Evolutionary conservation across 768 basidiomycete genomes (phyloP).

Genomic region (Gautieria morchelliformis): DNA sequence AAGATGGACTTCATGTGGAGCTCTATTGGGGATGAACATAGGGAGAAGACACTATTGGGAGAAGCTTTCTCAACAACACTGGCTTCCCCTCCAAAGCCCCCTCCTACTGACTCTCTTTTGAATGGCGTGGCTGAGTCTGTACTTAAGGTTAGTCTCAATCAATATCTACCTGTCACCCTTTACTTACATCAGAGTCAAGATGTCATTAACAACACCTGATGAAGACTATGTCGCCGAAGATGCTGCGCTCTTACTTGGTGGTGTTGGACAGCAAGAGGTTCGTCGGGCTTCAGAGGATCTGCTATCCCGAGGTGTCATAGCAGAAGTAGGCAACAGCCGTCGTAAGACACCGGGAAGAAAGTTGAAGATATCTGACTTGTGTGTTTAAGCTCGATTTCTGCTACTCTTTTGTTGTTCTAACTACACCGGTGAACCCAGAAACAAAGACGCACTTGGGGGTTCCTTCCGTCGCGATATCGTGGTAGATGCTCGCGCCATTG

Average conservation of each 20-base stretch:
- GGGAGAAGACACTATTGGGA: slow-evolving; percentile 58
- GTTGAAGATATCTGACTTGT: slow-evolving; percentile 70
- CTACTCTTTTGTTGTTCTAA: not conserved
- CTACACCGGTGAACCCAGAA: slow-evolving; percentile 29
- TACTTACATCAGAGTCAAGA: slow-evolving; percentile 31
- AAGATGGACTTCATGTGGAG: slow-evolving; percentile 70
- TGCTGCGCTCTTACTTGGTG: slow-evolving; percentile 48
- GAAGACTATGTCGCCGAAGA: slow-evolving; percentile 57
- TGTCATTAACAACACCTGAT: slow-evolving; percentile 64
- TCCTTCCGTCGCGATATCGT: slow-evolving; percentile 53
- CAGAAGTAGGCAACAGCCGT: slow-evolving; percentile 55
- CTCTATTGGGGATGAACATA: slow-evolving; percentile 57
- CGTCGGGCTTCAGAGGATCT: slow-evolving; percentile 49
- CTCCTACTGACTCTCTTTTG: slow-evolving; percentile 29
- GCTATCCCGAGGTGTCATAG: slow-evolving; percentile 53
- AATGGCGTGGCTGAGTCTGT: slow-evolving; percentile 50
- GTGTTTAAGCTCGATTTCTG: slow-evolving; percentile 15
- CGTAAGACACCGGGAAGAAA: slow-evolving; percentile 61
- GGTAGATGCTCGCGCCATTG: slow-evolving; percentile 59
- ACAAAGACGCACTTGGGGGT: slow-evolving; percentile 60
- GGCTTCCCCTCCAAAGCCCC: slow-evolving; percentile 27
- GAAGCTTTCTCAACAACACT: slow-evolving; percentile 41
- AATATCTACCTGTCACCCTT: not conserved
- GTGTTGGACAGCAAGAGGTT: slow-evolving; percentile 46
- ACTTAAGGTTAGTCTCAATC: slow-evolving; percentile 46